Conservation (phyloP, 176 grass and related monocot genomes). For the Tillandsia leiboldiana region DNA sequence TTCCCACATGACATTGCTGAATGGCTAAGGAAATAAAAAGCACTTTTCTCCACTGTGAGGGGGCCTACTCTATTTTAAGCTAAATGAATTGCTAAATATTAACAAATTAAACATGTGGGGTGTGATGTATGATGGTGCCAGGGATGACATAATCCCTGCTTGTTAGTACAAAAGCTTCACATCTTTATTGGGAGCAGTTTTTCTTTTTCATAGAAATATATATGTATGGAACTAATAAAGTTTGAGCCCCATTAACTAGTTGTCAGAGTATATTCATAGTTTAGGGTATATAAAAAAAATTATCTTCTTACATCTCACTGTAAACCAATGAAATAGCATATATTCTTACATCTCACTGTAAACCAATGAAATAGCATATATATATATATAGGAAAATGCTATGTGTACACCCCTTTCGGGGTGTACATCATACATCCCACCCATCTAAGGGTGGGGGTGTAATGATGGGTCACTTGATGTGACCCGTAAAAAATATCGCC, state of each 20-base stretch:
- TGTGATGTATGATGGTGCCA: slow-evolving; percentile 16
- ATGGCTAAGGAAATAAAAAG: not conserved
- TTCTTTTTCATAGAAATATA: slow-evolving; percentile 26
- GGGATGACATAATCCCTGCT: slow-evolving; percentile 35
- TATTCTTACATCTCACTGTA: too few species aligned
- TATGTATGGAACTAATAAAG: not conserved
- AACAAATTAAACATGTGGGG: slow-evolving; percentile 7
- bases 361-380: too few species aligned
- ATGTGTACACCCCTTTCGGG: too few species aligned
- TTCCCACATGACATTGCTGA: not conserved
- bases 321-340: too few species aligned
- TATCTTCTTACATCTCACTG: too few species aligned
- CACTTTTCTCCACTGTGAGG: not conserved
- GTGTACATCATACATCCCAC: too few species aligned
- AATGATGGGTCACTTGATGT: too few species aligned
- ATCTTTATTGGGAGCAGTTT: slow-evolving; percentile 30
- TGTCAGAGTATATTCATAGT: too few species aligned
- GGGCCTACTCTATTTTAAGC: slow-evolving; percentile 3
- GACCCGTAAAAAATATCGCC: too few species aligned
- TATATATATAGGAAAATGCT: too few species aligned
- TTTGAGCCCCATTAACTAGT: not conserved
- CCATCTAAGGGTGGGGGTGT: too few species aligned
- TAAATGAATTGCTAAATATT: slow-evolving; percentile 5
- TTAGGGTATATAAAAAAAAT: too few species aligned
- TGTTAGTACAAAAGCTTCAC: slow-evolving; percentile 19